Percentiles rank a stretch among this genome's conserved stretches.
These are phyloP conservation scores for Pseudogymnoascus destructans DNA, from an alignment of 2,329 filamentous ascomycete genomes.

Conservation along the genomic window DNA sequence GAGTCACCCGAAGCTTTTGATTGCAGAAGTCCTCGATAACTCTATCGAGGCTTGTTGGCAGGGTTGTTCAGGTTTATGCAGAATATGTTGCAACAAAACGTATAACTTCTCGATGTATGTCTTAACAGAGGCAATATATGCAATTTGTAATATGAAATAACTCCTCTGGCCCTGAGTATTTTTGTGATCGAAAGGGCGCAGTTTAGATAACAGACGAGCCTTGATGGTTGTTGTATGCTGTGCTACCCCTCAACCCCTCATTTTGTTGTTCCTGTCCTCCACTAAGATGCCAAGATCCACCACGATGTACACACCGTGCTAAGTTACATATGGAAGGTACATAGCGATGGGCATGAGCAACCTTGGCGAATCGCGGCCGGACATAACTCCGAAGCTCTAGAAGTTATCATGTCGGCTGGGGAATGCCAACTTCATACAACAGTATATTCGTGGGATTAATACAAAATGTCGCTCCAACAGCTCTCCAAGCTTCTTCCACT, in stretches of 20 bases:
- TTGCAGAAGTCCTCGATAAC: not conserved
- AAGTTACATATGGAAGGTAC: not conserved
- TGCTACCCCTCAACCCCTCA: slow-evolving; percentile 1
- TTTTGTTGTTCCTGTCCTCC: slow-evolving; percentile 2
- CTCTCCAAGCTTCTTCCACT: slow-evolving; percentile 71
- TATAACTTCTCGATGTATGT: not conserved
- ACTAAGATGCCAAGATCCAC: not conserved
- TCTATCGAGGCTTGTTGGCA: not conserved
- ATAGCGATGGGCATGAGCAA: not conserved
- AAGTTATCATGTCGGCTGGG: not conserved
- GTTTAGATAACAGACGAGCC: not conserved
- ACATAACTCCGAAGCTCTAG: not conserved
- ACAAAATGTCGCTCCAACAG: slow-evolving; percentile 42
- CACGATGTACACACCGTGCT: not conserved
- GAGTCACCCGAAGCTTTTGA: not conserved
- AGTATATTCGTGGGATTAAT: not conserved
- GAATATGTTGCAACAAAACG: not conserved
- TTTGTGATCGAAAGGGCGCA: not conserved
- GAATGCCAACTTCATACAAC: not conserved
- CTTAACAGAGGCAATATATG: not conserved
- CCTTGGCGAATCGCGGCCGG: not conserved
- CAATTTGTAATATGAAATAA: not conserved
- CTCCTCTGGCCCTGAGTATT: not conserved
- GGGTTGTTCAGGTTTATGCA: not conserved
- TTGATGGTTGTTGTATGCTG: not conserved